Evolutionary conservation across 2,329 filamentous ascomycete genomes (phyloP).

Genomic region (Epichloe sibirici): DNA sequence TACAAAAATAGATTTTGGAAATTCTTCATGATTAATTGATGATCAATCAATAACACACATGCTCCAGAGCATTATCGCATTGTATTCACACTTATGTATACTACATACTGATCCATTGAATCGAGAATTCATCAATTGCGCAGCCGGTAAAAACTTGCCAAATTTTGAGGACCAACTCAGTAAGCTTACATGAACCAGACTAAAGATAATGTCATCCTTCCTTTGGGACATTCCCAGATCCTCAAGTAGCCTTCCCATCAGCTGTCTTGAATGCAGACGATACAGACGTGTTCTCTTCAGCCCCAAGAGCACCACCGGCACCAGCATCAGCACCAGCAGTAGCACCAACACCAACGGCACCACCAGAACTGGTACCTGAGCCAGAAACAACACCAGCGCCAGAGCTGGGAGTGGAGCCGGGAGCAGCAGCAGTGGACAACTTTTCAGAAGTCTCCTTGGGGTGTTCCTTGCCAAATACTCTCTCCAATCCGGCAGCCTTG

Average conservation of each 20-base stretch:
- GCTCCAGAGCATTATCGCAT: background rate
- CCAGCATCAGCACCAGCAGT: constrained; percentile 2
- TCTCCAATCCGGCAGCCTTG: constrained; percentile 45
- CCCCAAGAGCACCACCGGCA: constrained; percentile 5
- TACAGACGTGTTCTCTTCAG: constrained; percentile 2
- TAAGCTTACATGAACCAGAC: background rate
- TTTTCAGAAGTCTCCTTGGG: constrained; percentile 16
- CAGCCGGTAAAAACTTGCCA: background rate
- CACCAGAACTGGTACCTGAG: background rate
- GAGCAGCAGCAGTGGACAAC: constrained; percentile 9
- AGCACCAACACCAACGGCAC: background rate
- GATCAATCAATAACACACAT: too few relatives aligned
- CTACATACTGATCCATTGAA: too few relatives aligned
- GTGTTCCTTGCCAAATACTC: constrained; percentile 44
- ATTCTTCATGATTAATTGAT: too few relatives aligned
- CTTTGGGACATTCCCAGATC: too few relatives aligned
- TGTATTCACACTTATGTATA: background rate
- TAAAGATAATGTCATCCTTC: background rate
- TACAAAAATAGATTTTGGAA: constrained; percentile 2
- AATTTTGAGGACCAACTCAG: background rate
- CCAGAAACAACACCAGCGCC: background rate
- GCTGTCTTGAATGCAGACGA: constrained; percentile 13
- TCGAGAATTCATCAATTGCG: background rate
- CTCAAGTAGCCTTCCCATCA: constrained; percentile 14
- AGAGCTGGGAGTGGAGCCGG: constrained; percentile 4